phyloP scores from a whole-genome alignment of 768 basidiomycete genomes.

The Trametes villosa region DNA sequence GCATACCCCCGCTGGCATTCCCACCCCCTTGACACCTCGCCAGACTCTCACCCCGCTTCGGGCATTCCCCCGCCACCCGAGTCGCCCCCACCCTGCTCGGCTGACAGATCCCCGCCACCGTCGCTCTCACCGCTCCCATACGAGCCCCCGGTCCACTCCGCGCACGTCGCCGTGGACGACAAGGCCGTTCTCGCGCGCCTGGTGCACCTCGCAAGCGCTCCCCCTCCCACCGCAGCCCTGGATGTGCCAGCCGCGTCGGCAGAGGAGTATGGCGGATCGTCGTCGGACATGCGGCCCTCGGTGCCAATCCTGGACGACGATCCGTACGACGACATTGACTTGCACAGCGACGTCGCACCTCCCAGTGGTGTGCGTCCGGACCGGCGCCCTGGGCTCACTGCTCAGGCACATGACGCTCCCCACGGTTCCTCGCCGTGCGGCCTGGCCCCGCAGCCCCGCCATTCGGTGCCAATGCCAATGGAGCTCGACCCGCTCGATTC shows the following conservation, averaged over 20 bases:
- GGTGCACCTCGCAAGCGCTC: slow-evolving; percentile 33
- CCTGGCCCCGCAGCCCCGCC: slow-evolving; percentile 1
- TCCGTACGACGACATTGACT: slow-evolving; percentile 25
- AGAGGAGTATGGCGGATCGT: slow-evolving; percentile 6
- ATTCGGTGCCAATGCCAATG: background rate
- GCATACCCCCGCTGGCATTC: slow-evolving; percentile 12
- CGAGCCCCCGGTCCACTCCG: slow-evolving; percentile 23
- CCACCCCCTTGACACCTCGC: slow-evolving; percentile 13
- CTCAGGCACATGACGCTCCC: slow-evolving; percentile 12
- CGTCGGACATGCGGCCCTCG: slow-evolving; percentile 22
- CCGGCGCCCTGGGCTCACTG: background rate
- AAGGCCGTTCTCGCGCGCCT: slow-evolving; percentile 39
- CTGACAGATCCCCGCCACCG: slow-evolving; percentile 3
- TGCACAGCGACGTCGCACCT: slow-evolving; percentile 2
- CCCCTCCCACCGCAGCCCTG: slow-evolving; percentile 18
- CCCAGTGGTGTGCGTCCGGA: background rate
- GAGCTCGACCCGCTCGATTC: background rate
- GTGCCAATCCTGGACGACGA: slow-evolving; percentile 29
- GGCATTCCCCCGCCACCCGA: background rate
- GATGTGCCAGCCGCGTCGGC: slow-evolving; percentile 13
- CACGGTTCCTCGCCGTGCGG: background rate
- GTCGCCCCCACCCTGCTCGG: background rate
- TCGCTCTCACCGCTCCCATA: slow-evolving; percentile 12
- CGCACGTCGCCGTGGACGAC: slow-evolving; percentile 43
- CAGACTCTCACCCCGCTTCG: slow-evolving; percentile 4